Percentiles rank a stretch among this genome's conserved stretches.
These are phyloP conservation scores for Tardiomyces depauwii DNA, from an alignment of 1,139 yeast species.

Conservation along the genomic window DNA sequence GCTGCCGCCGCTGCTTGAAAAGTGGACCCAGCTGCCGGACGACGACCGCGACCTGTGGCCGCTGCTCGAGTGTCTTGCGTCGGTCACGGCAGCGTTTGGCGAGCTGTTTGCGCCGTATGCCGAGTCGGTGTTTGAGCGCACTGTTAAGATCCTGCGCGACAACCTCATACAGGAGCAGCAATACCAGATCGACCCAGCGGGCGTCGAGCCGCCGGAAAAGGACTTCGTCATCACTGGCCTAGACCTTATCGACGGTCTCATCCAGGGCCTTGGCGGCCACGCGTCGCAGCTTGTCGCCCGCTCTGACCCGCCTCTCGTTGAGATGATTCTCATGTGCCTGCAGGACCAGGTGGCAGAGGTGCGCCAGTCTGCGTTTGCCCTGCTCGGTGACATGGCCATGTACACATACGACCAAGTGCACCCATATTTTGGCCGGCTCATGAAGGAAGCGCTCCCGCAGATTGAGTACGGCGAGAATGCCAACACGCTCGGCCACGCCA, in stretches of 20 bases:
- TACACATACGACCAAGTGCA: constrained; percentile 44
- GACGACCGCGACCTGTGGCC: constrained; percentile 86
- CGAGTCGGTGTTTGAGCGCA: constrained; percentile 74
- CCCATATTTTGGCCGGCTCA: constrained; percentile 47
- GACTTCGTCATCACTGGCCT: constrained; percentile 84
- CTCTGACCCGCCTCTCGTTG: constrained; percentile 39
- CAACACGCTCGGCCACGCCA: constrained; percentile 28
- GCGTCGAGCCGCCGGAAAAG: constrained; percentile 69
- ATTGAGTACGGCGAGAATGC: constrained; percentile 36
- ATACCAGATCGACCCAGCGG: constrained; percentile 52
- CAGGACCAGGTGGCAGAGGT: constrained; percentile 76
- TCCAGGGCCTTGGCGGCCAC: constrained; percentile 72
- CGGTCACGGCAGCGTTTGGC: constrained; percentile 80
- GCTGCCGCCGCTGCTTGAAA: constrained; percentile 68
- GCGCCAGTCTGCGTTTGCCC: constrained; percentile 83
- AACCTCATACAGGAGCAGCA: constrained; percentile 60
- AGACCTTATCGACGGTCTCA: constrained; percentile 82
- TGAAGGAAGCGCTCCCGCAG: constrained; percentile 46
- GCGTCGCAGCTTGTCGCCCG: constrained; percentile 42
- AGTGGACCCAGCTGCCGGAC: constrained; percentile 68
- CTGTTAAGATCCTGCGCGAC: constrained; percentile 53
- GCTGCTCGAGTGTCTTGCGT: constrained; percentile 80
- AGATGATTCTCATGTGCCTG: constrained; percentile 56
- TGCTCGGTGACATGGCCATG: constrained; percentile 79
- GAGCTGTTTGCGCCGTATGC: constrained; percentile 85